A percentile compares a stretch with the other conserved stretches of the same genome.
phyloP scores from a whole-genome alignment of 768 basidiomycete species.

The Tulasnella sp. region DNA sequence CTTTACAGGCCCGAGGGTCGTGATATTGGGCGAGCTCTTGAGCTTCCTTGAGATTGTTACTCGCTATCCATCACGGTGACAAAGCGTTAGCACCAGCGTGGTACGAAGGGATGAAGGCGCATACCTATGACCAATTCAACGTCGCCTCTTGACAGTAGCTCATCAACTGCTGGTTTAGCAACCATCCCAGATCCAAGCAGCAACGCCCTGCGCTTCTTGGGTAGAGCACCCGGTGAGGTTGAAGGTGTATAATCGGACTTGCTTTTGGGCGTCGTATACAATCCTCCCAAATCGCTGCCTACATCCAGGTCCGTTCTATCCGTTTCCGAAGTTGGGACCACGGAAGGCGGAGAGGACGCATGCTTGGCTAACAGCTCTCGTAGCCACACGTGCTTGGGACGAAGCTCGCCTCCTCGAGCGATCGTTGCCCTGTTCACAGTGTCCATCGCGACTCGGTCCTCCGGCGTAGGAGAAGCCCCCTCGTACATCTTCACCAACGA shows the following conservation, averaged over 20 bases:
- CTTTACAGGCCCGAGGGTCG: slow-evolving; percentile 42
- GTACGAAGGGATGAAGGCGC: slow-evolving; percentile 36
- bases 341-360: neutral
- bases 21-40: slow-evolving; percentile 44
- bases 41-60: slow-evolving; percentile 64
- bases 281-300: slow-evolving; percentile 14
- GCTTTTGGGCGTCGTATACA: slow-evolving; percentile 1
- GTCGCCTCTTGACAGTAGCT: slow-evolving; percentile 59
- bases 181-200: slow-evolving; percentile 96
- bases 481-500: slow-evolving; percentile 49
- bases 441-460: slow-evolving; percentile 38
- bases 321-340: neutral
- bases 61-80: slow-evolving; percentile 47
- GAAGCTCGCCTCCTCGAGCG: slow-evolving; percentile 55
- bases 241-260: neutral
- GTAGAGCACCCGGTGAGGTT: neutral
- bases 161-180: slow-evolving; percentile 79
- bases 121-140: slow-evolving; percentile 73
- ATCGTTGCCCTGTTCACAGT: slow-evolving; percentile 72
- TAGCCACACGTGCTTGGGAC: slow-evolving; percentile 57
- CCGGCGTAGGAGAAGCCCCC: slow-evolving; percentile 31
- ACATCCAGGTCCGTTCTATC: slow-evolving; percentile 25
- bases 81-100: neutral
- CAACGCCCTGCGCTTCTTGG: slow-evolving; percentile 56
- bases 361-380: slow-evolving; percentile 45